Percentiles rank a stretch among this genome's conserved stretches.
Evolutionary conservation across 1,284 basidiomycete species (phyloP).

Genomic region (Neonothopanus nambi): DNA sequence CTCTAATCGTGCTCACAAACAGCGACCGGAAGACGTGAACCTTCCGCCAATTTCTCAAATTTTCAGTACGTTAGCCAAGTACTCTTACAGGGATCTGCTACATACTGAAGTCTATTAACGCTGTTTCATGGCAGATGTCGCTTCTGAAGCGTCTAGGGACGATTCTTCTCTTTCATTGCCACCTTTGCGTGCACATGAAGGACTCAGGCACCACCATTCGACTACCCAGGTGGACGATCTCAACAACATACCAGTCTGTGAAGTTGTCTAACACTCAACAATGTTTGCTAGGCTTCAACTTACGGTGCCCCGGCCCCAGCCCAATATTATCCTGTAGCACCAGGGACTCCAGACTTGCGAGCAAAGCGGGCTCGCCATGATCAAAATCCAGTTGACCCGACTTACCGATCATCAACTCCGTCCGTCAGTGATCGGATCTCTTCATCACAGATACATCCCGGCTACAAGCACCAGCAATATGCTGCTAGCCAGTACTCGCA

Average conservation of each 20-base stretch:
- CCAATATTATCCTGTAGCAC: neutral
- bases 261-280: neutral
- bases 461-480: neutral
- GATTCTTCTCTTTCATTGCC: conserved; percentile 2
- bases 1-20: conserved; percentile 13
- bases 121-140: neutral
- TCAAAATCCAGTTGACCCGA: neutral
- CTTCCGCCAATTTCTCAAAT: conserved; percentile 23
- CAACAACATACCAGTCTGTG: neutral
- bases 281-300: neutral
- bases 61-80: conserved; percentile 15
- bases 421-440: neutral
- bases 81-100: too few relatives aligned
- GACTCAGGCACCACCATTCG: neutral
- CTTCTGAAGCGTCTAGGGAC: neutral
- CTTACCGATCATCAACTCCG: neutral
- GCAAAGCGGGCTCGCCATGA: conserved; percentile 2
- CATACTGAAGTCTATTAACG: neutral
- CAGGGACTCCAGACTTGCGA: neutral
- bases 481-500: neutral
- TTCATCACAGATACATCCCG: neutral
- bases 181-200: conserved; percentile 3
- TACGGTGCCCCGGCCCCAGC: neutral
- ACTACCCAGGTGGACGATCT: neutral
- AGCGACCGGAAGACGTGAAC: conserved; percentile 13